Evolutionary conservation across 192 early-diverging fungal genomes (phyloP).

Genomic region (Neocallimastix lanati): DNA sequence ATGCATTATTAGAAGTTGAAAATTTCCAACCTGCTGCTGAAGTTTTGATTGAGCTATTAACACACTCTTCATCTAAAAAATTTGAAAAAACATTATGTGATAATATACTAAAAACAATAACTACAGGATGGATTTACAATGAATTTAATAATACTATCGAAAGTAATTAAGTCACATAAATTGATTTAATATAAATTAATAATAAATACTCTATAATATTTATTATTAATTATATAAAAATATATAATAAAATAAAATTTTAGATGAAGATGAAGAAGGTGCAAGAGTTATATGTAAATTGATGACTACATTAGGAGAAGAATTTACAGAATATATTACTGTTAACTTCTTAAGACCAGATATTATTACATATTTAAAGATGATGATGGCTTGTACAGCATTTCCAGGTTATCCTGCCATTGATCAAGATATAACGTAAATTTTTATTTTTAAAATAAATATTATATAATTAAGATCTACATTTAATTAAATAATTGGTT

Average conservation of each 20-base stretch:
- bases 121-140: conserved; percentile 8
- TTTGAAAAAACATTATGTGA: conserved; percentile 14
- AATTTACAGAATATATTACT: conserved; percentile 28
- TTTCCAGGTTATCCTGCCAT: conserved; percentile 49
- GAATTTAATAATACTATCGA: conserved; percentile 11
- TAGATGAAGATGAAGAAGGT: conserved; percentile 25
- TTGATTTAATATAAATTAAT: no score
- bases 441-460: no score
- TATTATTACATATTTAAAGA: conserved; percentile 17
- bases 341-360: conserved; percentile 16
- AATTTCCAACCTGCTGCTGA: conserved; percentile 12
- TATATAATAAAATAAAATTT: background rate
- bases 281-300: conserved; percentile 23
- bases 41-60: conserved; percentile 15
- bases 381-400: conserved; percentile 44
- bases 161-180: conserved; percentile 1
- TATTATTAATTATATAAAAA: no score
- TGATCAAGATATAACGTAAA: conserved; percentile 49
- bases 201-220: no score
- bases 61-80: conserved; percentile 5
- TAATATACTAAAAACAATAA: conserved; percentile 9
- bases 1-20: conserved; percentile 5
- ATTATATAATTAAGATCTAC: no score
- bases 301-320: conserved; percentile 34
- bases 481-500: no score